A percentile compares a stretch with the other conserved stretches of the same genome.
Evolutionary conservation across 2,329 filamentous ascomycete species (phyloP).

Genomic region (Claviceps humidiphila): DNA sequence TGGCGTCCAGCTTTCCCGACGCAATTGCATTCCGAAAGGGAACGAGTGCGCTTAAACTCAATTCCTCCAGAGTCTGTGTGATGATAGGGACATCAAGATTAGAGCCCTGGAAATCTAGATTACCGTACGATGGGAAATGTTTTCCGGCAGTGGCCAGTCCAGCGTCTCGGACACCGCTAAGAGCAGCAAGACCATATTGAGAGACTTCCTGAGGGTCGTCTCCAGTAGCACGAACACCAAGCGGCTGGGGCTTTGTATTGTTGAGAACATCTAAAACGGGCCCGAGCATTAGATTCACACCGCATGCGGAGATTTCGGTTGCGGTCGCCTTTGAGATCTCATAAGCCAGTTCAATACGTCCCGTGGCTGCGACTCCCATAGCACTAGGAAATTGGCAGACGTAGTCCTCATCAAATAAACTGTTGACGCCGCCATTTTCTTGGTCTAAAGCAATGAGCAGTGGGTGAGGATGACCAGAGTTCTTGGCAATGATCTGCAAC

Average conservation of each 20-base stretch:
- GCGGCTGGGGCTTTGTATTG: conserved; percentile 78
- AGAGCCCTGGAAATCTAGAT: conserved; percentile 83
- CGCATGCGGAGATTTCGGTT: conserved; percentile 81
- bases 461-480: conserved; percentile 80
- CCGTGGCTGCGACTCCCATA: conserved; percentile 92
- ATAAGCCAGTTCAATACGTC: conserved; percentile 72
- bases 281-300: conserved; percentile 90
- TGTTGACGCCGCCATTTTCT: conserved; percentile 96
- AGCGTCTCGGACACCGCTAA: conserved; percentile 86
- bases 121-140: conserved; percentile 93
- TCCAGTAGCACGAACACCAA: conserved; percentile 79
- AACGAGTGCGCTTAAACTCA: conserved; percentile 81
- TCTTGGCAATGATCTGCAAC: conserved; percentile 79
- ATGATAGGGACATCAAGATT: conserved; percentile 90
- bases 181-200: conserved; percentile 77
- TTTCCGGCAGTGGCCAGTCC: conserved; percentile 85
- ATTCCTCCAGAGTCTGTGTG: conserved; percentile 82
- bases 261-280: conserved; percentile 89
- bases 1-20: conserved; percentile 69
- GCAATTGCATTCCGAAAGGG: conserved; percentile 84
- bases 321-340: conserved; percentile 87
- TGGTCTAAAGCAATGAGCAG: conserved; percentile 87
- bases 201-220: conserved; percentile 94
- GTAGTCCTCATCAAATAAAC: conserved; percentile 87
- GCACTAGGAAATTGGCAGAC: conserved; percentile 94